Evolutionary conservation across 2,329 filamentous ascomycete species (phyloP), one percentile per base, ranked within the genome.

Genomic region (Penicillium sp.): DNA sequence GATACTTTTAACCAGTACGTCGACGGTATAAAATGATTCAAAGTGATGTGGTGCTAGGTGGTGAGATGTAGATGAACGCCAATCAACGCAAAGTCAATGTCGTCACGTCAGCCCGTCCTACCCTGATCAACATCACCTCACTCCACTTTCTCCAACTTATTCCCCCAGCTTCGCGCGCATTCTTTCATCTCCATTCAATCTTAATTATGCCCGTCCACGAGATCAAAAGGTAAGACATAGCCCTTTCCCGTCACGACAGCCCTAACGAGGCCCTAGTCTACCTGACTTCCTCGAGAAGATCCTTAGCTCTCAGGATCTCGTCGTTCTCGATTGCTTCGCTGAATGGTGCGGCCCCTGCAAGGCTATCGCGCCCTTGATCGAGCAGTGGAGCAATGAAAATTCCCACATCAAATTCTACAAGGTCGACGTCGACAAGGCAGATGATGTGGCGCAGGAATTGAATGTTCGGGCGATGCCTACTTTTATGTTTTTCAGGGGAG

Each of bases 291-390:
- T 45, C 19, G 33, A 50, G 13, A 53, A 54, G 27, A 53, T 63
- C 37, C 27, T 55, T 27, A 31, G 16, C 43, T 22, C 48, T 5
- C 4, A 31, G 1, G 59, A 49, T 31, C 33, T 44, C 16, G 33
- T 59, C 3, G 42, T 63, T 22, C 47, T 63, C 21, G 61, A 63
- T 35, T 57, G 54, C 53, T 63, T 50, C 44, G 61, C 61, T 7
- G 49, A 47, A 22, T 62, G 59, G 59, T 63, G 59, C 24, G 57
- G 53, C 3, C 61, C 61, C 24, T 63, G 61, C 59, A 52, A 53
- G 26, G 45, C 53, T 6, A 58, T 63, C 24, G 52, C 56, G 1
- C 61, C 61, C 3, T 16, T 31, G 16, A 44, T 58, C 11, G 59
- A 63, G 19, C 8, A 56, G n/a, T 56, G 52, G 45, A 61, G 59